Conservation (phyloP, 2,329 filamentous ascomycete species). For the Ceratocystis colombiana region DNA sequence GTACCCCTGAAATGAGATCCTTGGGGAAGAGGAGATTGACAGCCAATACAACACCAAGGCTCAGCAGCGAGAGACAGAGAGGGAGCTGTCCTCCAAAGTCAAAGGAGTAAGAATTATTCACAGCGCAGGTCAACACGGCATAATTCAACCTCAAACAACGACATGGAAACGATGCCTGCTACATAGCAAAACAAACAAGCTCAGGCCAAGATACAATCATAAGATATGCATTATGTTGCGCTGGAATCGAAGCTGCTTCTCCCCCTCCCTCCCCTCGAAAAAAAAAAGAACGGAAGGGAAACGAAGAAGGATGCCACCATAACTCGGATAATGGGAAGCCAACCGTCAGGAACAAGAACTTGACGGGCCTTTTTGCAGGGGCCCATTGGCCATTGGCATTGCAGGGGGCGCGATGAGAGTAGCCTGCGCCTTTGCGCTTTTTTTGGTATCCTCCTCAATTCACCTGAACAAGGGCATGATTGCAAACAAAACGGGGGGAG, state of each 20-base stretch:
- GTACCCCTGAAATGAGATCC: conserved; percentile 14
- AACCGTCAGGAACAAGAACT: conserved; percentile 14
- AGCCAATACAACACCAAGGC: neutral
- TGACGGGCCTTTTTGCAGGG: conserved; percentile 13
- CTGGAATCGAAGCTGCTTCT: neutral
- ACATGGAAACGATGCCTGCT: neutral
- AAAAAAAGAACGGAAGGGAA: neutral
- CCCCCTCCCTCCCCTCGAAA: conserved; percentile 7
- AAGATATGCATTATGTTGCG: too few relatives aligned
- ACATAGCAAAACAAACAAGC: neutral
- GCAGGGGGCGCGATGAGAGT: neutral
- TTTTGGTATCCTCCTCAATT: conserved; percentile 14
- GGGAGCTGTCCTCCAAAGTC: conserved; percentile 5
- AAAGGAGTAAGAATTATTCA: conserved; percentile 8
- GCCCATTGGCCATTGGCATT: conserved; percentile 12
- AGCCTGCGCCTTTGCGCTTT: conserved; percentile 12
- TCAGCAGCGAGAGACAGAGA: neutral
- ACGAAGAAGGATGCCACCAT: conserved; percentile 1
- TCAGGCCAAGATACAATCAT: neutral
- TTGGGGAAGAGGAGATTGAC: neutral
- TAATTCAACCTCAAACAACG: neutral
- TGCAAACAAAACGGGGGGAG: neutral
- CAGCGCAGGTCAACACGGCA: neutral
- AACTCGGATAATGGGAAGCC: conserved; percentile 12
- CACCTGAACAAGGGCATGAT: conserved; percentile 8